Evolutionary conservation across 345 rosid genomes (phyloP).

Genomic region (Eucalyptus tenuipes): DNA sequence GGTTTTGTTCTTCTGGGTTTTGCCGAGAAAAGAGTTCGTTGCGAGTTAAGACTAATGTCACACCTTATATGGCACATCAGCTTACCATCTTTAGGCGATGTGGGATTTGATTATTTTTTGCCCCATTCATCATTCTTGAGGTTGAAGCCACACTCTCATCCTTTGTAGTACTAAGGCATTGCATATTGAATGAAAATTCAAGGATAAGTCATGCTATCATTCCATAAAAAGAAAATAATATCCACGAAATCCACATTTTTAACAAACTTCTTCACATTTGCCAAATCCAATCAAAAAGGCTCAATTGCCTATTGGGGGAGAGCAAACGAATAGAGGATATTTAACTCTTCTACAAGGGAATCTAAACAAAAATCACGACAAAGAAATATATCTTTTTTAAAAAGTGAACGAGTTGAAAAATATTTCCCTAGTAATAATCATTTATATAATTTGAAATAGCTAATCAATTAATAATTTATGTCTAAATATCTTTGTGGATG

Average conservation of each 20-base stretch:
- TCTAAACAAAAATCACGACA: neutral
- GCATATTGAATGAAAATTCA: too few relatives aligned
- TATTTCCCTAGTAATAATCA: rapidly evolving
- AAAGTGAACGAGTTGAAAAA: neutral
- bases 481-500: rapidly evolving
- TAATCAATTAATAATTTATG: too few relatives aligned
- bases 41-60: too few relatives aligned
- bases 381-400: neutral
- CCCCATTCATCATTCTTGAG: too few relatives aligned
- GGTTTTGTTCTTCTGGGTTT: too few relatives aligned
- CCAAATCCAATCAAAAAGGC: neutral
- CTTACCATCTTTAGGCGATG: rapidly evolving
- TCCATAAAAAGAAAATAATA: neutral
- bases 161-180: rapidly evolving
- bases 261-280: neutral
- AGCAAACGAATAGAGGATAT: neutral
- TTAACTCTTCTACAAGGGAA: neutral
- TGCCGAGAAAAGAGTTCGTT: rapidly evolving
- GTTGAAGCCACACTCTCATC: too few relatives aligned
- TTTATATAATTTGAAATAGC: too few relatives aligned
- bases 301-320: neutral
- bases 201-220: rapidly evolving
- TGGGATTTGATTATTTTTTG: too few relatives aligned
- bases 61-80: too few relatives aligned
- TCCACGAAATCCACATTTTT: neutral